A percentile compares a stretch with the other conserved stretches of the same genome.
phyloP scores from a whole-genome alignment of 805 yeast species.

The Peterozyma toletana region DNA sequence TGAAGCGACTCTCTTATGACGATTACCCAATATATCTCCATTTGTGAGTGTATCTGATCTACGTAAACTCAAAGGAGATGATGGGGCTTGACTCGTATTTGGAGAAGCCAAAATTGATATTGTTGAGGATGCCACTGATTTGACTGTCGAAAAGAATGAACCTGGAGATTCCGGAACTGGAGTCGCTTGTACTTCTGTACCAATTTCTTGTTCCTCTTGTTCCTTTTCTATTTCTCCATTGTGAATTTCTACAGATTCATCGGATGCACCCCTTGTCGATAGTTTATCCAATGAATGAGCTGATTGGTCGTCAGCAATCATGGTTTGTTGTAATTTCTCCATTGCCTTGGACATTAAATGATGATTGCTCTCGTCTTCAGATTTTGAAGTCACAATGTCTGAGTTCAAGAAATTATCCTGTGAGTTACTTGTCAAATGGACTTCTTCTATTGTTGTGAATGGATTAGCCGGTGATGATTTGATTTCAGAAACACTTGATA shows the following conservation, averaged over 20 bases:
- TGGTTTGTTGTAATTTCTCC: constrained; percentile 3
- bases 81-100: too few relatives aligned
- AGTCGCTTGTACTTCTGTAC: background rate
- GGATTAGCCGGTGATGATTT: constrained; percentile 46
- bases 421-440: constrained; percentile 10
- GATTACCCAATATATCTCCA: background rate
- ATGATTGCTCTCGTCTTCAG: too few relatives aligned
- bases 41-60: too few relatives aligned
- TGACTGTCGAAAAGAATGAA: constrained; percentile 4
- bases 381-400: too few relatives aligned
- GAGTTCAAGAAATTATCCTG: too few relatives aligned
- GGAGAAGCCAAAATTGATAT: constrained; percentile 6
- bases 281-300: too few relatives aligned
- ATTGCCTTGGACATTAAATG: background rate
- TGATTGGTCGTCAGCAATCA: background rate
- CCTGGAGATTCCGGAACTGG: constrained; percentile 2
- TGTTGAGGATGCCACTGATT: constrained; percentile 1
- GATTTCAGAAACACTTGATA: constrained; percentile 9
- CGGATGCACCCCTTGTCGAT: too few relatives aligned
- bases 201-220: background rate
- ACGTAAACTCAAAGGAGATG: too few relatives aligned
- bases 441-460: constrained; percentile 43
- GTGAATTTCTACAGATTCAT: too few relatives aligned
- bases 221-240: background rate
- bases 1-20: background rate